These are phyloP conservation scores for Nemania bipapillata DNA, from an alignment of 2,329 filamentous ascomycete genomes.

Conservation along the genomic window DNA sequence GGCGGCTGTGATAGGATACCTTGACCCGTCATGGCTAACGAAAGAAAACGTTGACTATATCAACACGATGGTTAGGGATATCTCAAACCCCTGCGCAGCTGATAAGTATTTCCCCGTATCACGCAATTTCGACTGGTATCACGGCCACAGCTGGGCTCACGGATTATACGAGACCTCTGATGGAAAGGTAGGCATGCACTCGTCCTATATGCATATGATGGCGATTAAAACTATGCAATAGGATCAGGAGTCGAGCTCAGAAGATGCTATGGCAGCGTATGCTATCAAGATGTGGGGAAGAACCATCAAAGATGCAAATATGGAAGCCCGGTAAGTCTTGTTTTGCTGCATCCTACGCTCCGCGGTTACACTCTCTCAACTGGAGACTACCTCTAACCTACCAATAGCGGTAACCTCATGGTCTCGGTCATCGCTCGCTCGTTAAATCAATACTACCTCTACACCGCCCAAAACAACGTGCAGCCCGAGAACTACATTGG, in stretches of 20 bases:
- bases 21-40: constrained; percentile 79
- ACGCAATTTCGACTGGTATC: constrained; percentile 90
- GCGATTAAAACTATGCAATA: constrained; percentile 38
- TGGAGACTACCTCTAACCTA: constrained; percentile 26
- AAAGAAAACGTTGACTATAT: constrained; percentile 79
- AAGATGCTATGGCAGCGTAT: constrained; percentile 88
- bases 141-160: constrained; percentile 94
- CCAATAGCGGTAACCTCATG: constrained; percentile 78
- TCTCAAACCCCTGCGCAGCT: constrained; percentile 75
- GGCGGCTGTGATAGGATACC: constrained; percentile 81
- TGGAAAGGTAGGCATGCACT: constrained; percentile 67
- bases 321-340: constrained; percentile 74
- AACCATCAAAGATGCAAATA: constrained; percentile 76
- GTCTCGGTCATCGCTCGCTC: constrained; percentile 79
- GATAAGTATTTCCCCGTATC: constrained; percentile 84
- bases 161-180: constrained; percentile 76
- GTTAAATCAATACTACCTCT: constrained; percentile 84
- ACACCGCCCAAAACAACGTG: constrained; percentile 72
- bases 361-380: background rate
- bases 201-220: rapidly evolving
- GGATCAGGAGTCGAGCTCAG: constrained; percentile 86
- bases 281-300: constrained; percentile 94
- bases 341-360: background rate
- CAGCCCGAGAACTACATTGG: constrained; percentile 80
- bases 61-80: constrained; percentile 83